Base-by-base conservation (phyloP, 768 basidiomycete species). In the Chalciporus chontae region DNA sequence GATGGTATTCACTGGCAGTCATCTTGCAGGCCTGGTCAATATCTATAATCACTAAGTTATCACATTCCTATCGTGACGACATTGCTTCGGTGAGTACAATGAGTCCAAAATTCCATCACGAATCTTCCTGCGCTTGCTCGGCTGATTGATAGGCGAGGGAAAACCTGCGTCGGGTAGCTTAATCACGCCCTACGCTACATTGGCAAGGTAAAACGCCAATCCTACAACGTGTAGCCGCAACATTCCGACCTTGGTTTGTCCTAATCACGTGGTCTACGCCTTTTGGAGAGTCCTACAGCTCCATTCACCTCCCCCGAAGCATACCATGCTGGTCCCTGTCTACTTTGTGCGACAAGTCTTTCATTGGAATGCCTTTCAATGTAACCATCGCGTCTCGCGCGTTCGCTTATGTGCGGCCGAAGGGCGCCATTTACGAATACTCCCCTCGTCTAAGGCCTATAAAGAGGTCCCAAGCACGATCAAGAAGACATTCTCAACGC, bases 191-290 rank as follows among this genome's bases (percentile, higher is more conserved):
- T 31, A 9, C 8, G 9, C 26, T 27, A 1, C 29, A 40, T n/a
- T 21, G 27, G 49, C 49, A 49, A 47, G 14, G 38, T 42, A 42
- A 38, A 43, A 52, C 15, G 37, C 53, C 38, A 29, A 43, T 42
- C 46, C 19, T 60, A 47, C 57, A 67, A 53, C 57, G 59, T 63
- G 61, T 42, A 32, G 29, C 48, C 57, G 66, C 61, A 29, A 49
- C 21, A 45, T 51, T 29, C 63, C 58, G 55, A 41, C 5, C 50
- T 59, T 67, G 55, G 55, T 63, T 31, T 67, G 55, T 69, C 36
- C 47, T 40, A 11, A 40, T 53, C 61, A 63, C 60, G 60, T 62
- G 60, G 36, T 10, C 15, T 17, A 39, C 40, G 15, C 23, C 36
- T 47, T 47, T 48, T 32, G 29, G 39, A 32, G 19, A 5, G 40